Conservation (phyloP, 148 eudicot genomes). For the Pouteria glomerata region DNA sequence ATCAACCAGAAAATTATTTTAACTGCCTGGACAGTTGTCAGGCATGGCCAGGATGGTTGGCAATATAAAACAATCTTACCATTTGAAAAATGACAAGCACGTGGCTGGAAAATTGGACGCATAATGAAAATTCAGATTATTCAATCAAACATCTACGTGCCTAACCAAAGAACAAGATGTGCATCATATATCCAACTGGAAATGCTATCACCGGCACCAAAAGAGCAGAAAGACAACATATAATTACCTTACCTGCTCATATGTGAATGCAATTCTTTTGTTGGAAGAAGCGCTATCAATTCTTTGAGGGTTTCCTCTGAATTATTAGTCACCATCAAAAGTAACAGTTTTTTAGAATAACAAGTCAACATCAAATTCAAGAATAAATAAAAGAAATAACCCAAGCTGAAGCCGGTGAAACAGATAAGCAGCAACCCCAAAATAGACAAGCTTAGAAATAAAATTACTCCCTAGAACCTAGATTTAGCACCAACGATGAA, state of each 20-base stretch:
- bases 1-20: background rate
- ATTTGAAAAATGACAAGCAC: background rate
- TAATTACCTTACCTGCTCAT: slow-evolving; percentile 68
- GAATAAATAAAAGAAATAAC: background rate
- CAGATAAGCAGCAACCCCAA: background rate
- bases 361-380: background rate
- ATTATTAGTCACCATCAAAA: background rate
- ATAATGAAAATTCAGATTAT: background rate
- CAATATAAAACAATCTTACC: background rate
- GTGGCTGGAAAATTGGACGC: background rate
- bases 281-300: slow-evolving; percentile 77
- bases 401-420: background rate
- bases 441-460: background rate
- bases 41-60: background rate
- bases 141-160: background rate
- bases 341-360: background rate
- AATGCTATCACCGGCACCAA: background rate
- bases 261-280: slow-evolving; percentile 81
- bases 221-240: background rate
- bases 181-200: background rate
- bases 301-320: slow-evolving; percentile 93
- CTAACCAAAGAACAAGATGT: background rate
- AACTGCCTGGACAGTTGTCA: background rate
- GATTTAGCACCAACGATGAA: background rate
- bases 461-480: background rate